Evolutionary conservation across 768 basidiomycete species (phyloP).

Genomic region (Krasilnikovozyma curviuscula): DNA sequence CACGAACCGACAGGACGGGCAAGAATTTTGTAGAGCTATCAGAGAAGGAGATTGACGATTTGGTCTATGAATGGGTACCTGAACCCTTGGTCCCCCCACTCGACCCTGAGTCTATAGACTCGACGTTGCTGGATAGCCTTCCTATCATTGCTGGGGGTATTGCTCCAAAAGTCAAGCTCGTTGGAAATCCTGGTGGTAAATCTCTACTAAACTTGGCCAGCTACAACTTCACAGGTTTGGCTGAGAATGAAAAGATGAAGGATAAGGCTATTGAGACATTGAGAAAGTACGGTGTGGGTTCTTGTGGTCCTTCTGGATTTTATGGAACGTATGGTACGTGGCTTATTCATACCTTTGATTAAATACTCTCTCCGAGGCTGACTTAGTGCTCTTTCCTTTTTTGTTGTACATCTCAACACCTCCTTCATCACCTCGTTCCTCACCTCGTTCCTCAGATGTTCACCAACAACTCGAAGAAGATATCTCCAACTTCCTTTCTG

Average conservation of each 20-base stretch:
- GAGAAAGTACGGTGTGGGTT: conserved; percentile 75
- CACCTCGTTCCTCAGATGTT: conserved; percentile 41
- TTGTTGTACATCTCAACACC: not conserved
- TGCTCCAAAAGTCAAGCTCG: conserved; percentile 63
- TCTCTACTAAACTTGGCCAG: conserved; percentile 58
- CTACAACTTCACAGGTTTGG: conserved; percentile 77
- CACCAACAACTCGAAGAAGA: conserved; percentile 76
- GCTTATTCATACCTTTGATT: not conserved
- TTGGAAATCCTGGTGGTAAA: conserved; percentile 26
- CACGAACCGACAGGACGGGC: conserved; percentile 59
- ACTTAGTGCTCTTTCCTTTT: not conserved
- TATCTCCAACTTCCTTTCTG: conserved; percentile 74
- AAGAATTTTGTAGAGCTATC: conserved; percentile 80
- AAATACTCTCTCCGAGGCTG: not conserved
- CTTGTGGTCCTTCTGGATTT: conserved; percentile 91
- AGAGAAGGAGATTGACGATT: conserved; percentile 90
- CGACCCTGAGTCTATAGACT: conserved; percentile 28
- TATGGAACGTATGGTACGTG: conserved; percentile 79
- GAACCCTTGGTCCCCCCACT: conserved; percentile 56
- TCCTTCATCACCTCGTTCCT: not conserved
- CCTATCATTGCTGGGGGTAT: conserved; percentile 62
- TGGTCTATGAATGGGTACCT: conserved; percentile 87
- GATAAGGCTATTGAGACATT: conserved; percentile 65
- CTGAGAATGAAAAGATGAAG: conserved; percentile 72
- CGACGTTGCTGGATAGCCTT: conserved; percentile 28